Base-by-base conservation (phyloP, 1,139 yeast genomes). In the Candida anutae region DNA sequence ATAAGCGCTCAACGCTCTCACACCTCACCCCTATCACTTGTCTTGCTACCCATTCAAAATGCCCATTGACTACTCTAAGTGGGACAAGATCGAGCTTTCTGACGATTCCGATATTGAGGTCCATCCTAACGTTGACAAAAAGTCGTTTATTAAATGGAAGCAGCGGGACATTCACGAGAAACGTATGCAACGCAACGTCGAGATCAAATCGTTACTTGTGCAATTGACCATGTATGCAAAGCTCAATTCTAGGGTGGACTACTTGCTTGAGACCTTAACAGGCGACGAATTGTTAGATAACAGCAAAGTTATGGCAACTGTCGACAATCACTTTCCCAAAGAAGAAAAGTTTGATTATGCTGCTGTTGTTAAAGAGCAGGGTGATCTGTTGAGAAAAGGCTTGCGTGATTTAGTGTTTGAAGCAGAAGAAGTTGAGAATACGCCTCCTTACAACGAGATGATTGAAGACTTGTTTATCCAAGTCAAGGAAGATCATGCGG, bases 71-170 rank as follows among this genome's bases (percentile, higher is more conserved):
- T 90, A 90, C 56, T 87, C 96, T 10, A 90, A 90, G 53, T 90
- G 98, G 97, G 99, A 90, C 55, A 85, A 85, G 51, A 74, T 90
- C 35, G 98, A 90, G 54, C 63, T 90, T 27, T 84, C 95, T 12
- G 99, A 90, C 50, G 99, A 90, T 53, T 84, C 95, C 5, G 97
- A 90, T 49, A 67, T 88, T 27, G 98, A 90, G 48, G 98, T 88
- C 6, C 99, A 93, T 53, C 99, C 98, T 34, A 93, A 93, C 48
- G 98, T 93, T 19, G 99, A 93, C 55, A 93, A 93, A 53, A 66
- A 64, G 28, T 87, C 97, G 2, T 88, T 93, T 45, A 84, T 93
- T 45, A 75, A 77, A 37, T 90, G 97, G 98, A 90, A 87, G 51
- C 99, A 93, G 58, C 80, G 95, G 48, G 95, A 88, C 45, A 90